Evolutionary conservation across 108 stramenopile genomes (phyloP), one percentile per base, ranked within the genome.

Genomic region (Seminavis robusta): DNA sequence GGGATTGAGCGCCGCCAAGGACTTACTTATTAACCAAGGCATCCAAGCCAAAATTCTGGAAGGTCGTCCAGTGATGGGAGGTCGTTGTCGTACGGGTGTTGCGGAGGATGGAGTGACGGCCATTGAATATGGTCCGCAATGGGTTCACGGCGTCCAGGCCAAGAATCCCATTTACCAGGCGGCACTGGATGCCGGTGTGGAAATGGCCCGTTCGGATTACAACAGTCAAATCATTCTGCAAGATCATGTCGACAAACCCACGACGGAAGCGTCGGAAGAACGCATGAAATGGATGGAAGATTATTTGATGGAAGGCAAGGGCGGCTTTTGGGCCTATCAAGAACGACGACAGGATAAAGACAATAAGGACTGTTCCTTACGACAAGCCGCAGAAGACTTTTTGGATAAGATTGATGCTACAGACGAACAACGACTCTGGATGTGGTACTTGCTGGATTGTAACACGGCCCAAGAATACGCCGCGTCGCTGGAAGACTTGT

Each of bases 41-140:
- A n/a, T n/a, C n/a, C n/a, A n/a, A n/a, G n/a, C n/a, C n/a, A n/a
- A n/a, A n/a, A n/a, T n/a, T n/a, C n/a, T n/a, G 3, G 69, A 71
- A 48, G 69, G 62, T 23, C 28, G 37, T 20, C 42, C 48, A 39
- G 33, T 33, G 20, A 57, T 71, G 7, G 69, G 69, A 29, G 69
- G 69, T 4, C 52, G 65, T 15, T 36, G 28, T 31, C 26, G n/a
- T n/a, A n/a, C n/a, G n/a, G n/a, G n/a, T n/a, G n/a, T n/a, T n/a
- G 34, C 34, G 8, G 43, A 44, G 6, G 43, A 44, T 19, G 20
- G 20, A 44, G n/a, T 19, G 7, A 19, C 20, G 20, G 17, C 43
- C 17, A 44, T 44, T 17, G 43, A 44, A 7, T 19, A 19, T 15
- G 43, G 43, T 13, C 17, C 43, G 17, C n/a, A 19, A 19, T 44